phyloP scores from a whole-genome alignment of 169 alveolate genomes.

The Theileria parva region DNA sequence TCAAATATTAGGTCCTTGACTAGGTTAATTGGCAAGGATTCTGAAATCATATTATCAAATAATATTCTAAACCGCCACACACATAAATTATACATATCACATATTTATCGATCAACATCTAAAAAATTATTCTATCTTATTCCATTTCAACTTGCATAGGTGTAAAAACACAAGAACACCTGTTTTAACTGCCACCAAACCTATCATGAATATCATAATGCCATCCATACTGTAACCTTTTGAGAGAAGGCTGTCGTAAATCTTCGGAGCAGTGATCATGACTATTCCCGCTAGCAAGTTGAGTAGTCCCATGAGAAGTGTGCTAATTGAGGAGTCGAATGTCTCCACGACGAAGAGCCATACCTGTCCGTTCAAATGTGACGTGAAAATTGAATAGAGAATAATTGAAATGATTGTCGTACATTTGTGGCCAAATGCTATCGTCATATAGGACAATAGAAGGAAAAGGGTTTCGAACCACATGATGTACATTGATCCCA shows the following conservation, averaged over 20 bases:
- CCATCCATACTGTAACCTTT: not conserved
- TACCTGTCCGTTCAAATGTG: slow-evolving; percentile 65
- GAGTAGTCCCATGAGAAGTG: slow-evolving; percentile 62
- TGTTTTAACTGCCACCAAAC: not conserved
- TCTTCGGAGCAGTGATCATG: slow-evolving; percentile 1
- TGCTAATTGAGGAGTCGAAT: slow-evolving; percentile 65
- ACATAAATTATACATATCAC: not conserved
- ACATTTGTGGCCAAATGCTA: slow-evolving; percentile 14
- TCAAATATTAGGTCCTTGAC: slow-evolving; percentile 48
- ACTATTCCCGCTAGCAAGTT: slow-evolving; percentile 56
- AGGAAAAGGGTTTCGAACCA: slow-evolving; percentile 56
- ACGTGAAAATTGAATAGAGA: slow-evolving; percentile 45
- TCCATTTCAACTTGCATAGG: not conserved
- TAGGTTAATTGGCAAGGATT: slow-evolving; percentile 12
- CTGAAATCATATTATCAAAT: slow-evolving; percentile 5
- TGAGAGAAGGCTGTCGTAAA: not conserved
- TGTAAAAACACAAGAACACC: slow-evolving; percentile 3
- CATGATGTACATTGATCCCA: slow-evolving; percentile 61
- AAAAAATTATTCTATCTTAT: slow-evolving; percentile 8
- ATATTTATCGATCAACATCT: not conserved
- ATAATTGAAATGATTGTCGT: slow-evolving; percentile 57
- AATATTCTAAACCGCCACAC: slow-evolving; percentile 6
- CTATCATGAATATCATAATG: not conserved
- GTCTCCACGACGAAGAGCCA: slow-evolving; percentile 65
- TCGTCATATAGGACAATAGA: slow-evolving; percentile 26